Conservation (phyloP, 768 basidiomycete species). For the Agaricus blazei region DNA sequence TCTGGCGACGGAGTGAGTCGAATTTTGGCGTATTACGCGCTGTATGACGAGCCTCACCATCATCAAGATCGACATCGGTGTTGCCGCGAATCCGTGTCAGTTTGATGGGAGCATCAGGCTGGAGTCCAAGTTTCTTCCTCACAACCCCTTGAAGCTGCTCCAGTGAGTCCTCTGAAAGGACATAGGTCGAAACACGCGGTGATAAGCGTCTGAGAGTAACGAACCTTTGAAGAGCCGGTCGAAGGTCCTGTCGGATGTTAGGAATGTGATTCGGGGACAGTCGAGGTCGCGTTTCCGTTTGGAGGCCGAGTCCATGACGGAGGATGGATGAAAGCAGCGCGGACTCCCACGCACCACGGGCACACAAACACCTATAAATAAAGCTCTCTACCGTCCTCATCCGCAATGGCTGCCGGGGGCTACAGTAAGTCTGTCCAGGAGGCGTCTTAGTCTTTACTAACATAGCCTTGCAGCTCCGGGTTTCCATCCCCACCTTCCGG, state of each 20-base stretch:
- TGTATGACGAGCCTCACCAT: slow-evolving; percentile 42
- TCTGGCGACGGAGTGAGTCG: slow-evolving; percentile 34
- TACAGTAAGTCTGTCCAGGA: slow-evolving; percentile 20
- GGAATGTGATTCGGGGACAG: slow-evolving; percentile 40
- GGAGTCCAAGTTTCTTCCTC: slow-evolving; percentile 55
- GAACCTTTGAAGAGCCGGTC: slow-evolving; percentile 52
- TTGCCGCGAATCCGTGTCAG: slow-evolving; percentile 52
- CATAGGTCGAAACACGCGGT: not conserved
- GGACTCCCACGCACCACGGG: slow-evolving; percentile 6
- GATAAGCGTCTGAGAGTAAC: not conserved
- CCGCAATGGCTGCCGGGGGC: slow-evolving; percentile 37
- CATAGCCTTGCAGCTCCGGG: slow-evolving; percentile 50
- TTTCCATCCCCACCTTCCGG: slow-evolving; percentile 86
- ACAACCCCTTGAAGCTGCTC: slow-evolving; percentile 53
- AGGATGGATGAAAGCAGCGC: not conserved
- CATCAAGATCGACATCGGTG: slow-evolving; percentile 62
- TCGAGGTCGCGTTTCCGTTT: slow-evolving; percentile 39
- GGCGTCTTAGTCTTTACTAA: slow-evolving; percentile 5
- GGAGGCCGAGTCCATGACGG: slow-evolving; percentile 30
- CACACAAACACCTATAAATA: slow-evolving; percentile 33
- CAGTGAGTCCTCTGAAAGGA: slow-evolving; percentile 51
- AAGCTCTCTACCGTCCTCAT: slow-evolving; percentile 14
- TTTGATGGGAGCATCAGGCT: slow-evolving; percentile 25
- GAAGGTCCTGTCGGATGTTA: slow-evolving; percentile 37
- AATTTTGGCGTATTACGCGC: slow-evolving; percentile 2